Base-by-base conservation (phyloP, 83 land plant species). In the Picea mariana region DNA sequence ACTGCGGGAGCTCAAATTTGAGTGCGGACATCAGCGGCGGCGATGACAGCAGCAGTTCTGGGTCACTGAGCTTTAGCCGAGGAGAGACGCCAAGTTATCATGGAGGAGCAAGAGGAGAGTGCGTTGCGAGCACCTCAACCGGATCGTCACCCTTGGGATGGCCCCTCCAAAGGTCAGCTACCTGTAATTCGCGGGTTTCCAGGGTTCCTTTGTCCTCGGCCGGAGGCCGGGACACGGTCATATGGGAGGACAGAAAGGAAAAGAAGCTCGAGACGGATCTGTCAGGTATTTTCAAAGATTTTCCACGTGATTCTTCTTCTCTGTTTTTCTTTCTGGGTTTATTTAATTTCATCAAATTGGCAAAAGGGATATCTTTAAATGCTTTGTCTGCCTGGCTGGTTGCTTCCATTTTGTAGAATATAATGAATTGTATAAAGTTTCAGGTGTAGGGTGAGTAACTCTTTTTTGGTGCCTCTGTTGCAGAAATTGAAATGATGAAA, bases 401-500 rank as follows among this genome's bases (percentile, higher is more conserved):
- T 27, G 27, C 34, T 20, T 13, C 20, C 34, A 68, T 27, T 15
- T 15, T 31, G 40, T 5, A 18, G 1, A 40, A 34, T 52, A 9
- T 52, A 52, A 52, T 11, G 2, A 9, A 52, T 11, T 9, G n/a
- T 38, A 20, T 69, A 69, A 38, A 42, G 44, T 69, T 17, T 38
- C 9, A 1, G 47, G 15, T 42, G 27, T 17, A 16, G 40, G 21
- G 3, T 69, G 27, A 69, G 47, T 69, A 69, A 38, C 21, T 69
- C 47, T 0, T 5, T 38, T 34, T 69, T 2, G 34, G 17, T 31
- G 67, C 20, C 17, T 69, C 9, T 24, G 24, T 79, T 78, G 73
- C 85, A 87, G 93, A 89, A 58, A 71, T 87, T 20, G 93, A 91
- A 63, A 26, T 89, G 88, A 91, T 91, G 91, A 91, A 91, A 80